Evolutionary conservation across 257 asterid genomes (phyloP).

Genomic region (Nicotiana attenuata): DNA sequence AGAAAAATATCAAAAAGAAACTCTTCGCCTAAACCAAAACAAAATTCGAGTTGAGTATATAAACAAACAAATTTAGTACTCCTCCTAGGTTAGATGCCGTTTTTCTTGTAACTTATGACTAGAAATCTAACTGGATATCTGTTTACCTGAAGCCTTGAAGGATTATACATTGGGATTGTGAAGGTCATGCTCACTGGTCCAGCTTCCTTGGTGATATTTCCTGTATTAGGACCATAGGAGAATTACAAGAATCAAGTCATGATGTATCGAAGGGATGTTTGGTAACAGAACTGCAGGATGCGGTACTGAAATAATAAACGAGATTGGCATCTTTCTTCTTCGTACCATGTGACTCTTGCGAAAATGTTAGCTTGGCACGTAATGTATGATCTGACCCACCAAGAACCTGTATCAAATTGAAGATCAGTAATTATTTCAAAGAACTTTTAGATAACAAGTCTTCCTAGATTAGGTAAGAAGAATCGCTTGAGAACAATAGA

Average conservation of each 20-base stretch:
- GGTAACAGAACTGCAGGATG: neutral
- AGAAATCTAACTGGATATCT: neutral
- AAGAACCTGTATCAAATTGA: constrained; percentile 51
- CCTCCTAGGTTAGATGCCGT: neutral
- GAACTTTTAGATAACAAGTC: neutral
- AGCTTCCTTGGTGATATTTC: constrained; percentile 96
- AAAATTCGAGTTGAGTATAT: neutral
- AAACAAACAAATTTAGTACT: neutral
- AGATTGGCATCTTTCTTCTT: neutral
- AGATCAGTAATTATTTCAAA: constrained; percentile 24
- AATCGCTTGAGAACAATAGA: neutral
- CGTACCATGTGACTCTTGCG: constrained; percentile 92
- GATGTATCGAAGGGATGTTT: neutral
- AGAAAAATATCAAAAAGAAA: neutral
- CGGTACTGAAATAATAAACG: neutral
- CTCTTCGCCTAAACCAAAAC: neutral
- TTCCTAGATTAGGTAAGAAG: neutral
- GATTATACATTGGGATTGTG: constrained; percentile 96
- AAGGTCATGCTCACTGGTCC: constrained; percentile 99
- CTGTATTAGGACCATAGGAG: constrained; percentile 31
- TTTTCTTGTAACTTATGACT: neutral
- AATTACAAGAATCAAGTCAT: constrained; percentile 5
- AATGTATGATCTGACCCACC: constrained; percentile 95
- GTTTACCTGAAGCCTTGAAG: constrained; percentile 92
- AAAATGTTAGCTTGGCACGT: constrained; percentile 87